Base-by-base conservation (phyloP, 129 eudicot genomes). In the Flaveria linearis region DNA sequence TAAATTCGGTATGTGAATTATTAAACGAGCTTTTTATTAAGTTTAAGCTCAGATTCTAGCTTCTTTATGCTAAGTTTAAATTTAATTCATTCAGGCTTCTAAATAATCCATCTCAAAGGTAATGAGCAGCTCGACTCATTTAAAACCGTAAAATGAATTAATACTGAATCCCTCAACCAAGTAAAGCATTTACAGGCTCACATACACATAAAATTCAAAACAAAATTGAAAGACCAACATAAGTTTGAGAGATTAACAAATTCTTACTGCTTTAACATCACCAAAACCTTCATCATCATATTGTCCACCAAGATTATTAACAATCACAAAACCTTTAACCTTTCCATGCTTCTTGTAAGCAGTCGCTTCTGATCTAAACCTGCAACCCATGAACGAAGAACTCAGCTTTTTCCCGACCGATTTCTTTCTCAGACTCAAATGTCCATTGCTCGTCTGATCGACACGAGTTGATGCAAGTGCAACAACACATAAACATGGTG, bases 201-300 rank as follows among this genome's bases (percentile, higher is more conserved):
- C 4, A 52, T 7, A 3, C 51, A 73, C 10, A 17, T 52, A 58
- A 50, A 55, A 55, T 0, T 55, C 62, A 55, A 2, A 17, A 22
- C 3, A 65, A 18, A 36, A 50, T 58, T 20, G 17, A 25, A 3
- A 60, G 1, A 25, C 4, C 41, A 60, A 0, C 67, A 60, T 12
- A 60, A 60, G 67, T 60, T 60, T 39, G 20, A 2, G 16, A 73
- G 11, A 74, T 18, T 30, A 14, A 60, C 20, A 61, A 30, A 23
- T 41, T 55, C 86, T 87, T 84, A 93, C 98, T 68, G 79, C 17
- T 86, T 88, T 88, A 52, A 93, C 92, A 84, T 93, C 98, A 47
- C 69, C 86, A 46, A 90, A 93, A 67, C 64, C 84, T 56, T 93
- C 97, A 30, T 93, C 98, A 1, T 61, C 67, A 81, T 93, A 93